A percentile compares a stretch with the other conserved stretches of the same genome.
Conservation (phyloP, 2,329 filamentous ascomycete species). For the Microsporum audouinii region DNA sequence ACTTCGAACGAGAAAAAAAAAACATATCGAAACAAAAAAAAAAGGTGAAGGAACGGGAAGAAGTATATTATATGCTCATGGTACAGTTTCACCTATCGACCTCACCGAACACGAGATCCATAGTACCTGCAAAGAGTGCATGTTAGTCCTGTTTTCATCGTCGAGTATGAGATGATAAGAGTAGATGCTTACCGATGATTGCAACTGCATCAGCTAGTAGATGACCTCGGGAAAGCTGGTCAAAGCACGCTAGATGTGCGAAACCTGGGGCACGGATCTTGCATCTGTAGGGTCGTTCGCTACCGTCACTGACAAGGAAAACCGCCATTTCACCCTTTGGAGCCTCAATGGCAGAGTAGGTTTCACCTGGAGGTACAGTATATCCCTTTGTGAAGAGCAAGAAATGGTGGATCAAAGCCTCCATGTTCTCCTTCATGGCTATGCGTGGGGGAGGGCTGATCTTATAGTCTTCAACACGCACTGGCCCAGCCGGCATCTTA, state of each 20-base stretch:
- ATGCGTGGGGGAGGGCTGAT: slow-evolving; percentile 86
- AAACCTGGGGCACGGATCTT: slow-evolving; percentile 96
- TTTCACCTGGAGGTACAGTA: slow-evolving; percentile 91
- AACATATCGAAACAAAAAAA: neutral
- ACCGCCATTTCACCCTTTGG: slow-evolving; percentile 99
- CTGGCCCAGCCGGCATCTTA: slow-evolving; percentile 91
- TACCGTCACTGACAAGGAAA: slow-evolving; percentile 89
- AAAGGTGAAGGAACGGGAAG: neutral
- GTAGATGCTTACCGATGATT: slow-evolving; percentile 56
- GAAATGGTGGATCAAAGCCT: slow-evolving; percentile 98
- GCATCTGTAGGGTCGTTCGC: slow-evolving; percentile 91
- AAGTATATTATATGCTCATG: slow-evolving; percentile 6
- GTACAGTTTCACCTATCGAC: slow-evolving; percentile 39
- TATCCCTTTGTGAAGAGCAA: slow-evolving; percentile 98
- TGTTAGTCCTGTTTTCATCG: slow-evolving; percentile 6
- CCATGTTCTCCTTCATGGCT: slow-evolving; percentile 99
- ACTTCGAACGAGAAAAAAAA: neutral
- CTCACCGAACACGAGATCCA: slow-evolving; percentile 80
- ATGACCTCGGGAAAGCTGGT: slow-evolving; percentile 85
- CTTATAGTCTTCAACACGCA: slow-evolving; percentile 98
- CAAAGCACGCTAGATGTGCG: slow-evolving; percentile 86
- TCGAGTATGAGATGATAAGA: neutral
- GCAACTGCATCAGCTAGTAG: slow-evolving; percentile 92
- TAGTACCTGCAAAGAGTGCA: slow-evolving; percentile 41
- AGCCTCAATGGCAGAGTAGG: slow-evolving; percentile 96